Base-by-base conservation (phyloP, 2,329 filamentous ascomycete genomes). In the Diaporthe destruens region DNA sequence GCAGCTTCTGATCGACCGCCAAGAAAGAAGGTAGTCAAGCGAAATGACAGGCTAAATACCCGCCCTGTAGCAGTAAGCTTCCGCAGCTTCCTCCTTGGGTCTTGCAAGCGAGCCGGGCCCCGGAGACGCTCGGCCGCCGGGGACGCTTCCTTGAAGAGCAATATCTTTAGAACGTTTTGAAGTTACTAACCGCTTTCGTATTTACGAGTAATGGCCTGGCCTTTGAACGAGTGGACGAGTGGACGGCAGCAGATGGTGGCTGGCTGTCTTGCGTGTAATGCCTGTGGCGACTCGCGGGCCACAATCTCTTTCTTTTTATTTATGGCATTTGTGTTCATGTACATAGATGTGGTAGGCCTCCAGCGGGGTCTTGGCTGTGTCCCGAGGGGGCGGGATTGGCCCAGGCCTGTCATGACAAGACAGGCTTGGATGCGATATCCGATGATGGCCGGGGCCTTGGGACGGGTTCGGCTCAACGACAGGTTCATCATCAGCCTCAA, bases 11-110 rank as follows among this genome's bases (percentile, higher is more conserved):
- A 66, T 66, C 44, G 32, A 66, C 61, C 32, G 61, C 61, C 61
- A 66, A 66, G 61, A 53, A 53, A 66, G 18, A 49, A 18, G 44
- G 29, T 49, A 51, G 44, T 16, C 61, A 66, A 53, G 61, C 61
- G 61, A 66, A 23, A 66, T 53, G 61, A 66, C 61, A 51, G 61
- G 61, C 44, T 51, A 65, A 65, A 51, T 65, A 51, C 23, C 61
- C 61, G 44, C 44, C 61, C 18, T 44, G 65, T 56, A 39, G 36
- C 36, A 47, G 49, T 42, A 51, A 39, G 36, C 44, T 65, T 69
- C 39, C 53, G 36, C 51, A 55, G 54, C 39, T 69, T 57, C 66
- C 39, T 69, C 32, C 36, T 36, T 34, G 39, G 23, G 66, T 47
- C 42, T 57, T 44, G 6, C 4, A 49, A 25, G 47, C 42, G n/a